Conservation (phyloP, 2,329 filamentous ascomycete species). For the Neonectria punicea region DNA sequence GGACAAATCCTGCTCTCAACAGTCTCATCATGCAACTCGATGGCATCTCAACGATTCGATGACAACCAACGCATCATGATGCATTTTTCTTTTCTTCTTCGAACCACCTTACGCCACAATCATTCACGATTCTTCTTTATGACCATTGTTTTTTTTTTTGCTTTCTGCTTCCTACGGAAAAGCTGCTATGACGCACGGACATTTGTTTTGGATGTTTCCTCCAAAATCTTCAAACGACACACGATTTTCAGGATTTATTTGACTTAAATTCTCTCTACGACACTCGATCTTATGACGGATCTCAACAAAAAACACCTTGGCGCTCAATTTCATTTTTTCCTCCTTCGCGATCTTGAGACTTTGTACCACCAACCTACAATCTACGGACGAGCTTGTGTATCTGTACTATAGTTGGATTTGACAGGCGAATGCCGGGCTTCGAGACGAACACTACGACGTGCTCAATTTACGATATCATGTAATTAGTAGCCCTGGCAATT, state of each 20-base stretch:
- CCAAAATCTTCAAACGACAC: conserved; percentile 33
- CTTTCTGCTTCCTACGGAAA: conserved; percentile 5
- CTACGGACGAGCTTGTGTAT: conserved; percentile 24
- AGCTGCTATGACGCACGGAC: conserved; percentile 18
- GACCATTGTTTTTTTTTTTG: conserved; percentile 9
- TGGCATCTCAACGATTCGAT: conserved; percentile 42
- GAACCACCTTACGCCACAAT: conserved; percentile 2
- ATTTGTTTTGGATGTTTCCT: conserved; percentile 7
- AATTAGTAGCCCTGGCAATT: conserved; percentile 29
- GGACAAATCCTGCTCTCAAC: conserved; percentile 12
- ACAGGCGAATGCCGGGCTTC: conserved; percentile 17
- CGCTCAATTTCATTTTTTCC: conserved; percentile 10
- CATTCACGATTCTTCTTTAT: conserved; percentile 19
- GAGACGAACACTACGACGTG: conserved; percentile 33
- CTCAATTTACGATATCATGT: conserved; percentile 43
- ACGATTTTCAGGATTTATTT: conserved; percentile 35
- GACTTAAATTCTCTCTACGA: conserved; percentile 29
- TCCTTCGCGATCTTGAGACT: conserved; percentile 10
- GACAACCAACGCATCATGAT: conserved; percentile 40
- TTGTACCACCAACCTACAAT: conserved; percentile 30
- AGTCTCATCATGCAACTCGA: conserved; percentile 27
- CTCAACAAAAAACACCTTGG: conserved; percentile 15
- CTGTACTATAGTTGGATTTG: conserved; percentile 39
- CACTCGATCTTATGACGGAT: conserved; percentile 34
- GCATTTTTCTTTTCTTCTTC: conserved; percentile 11